Evolutionary conservation across 2,329 filamentous ascomycete species (phyloP).

Genomic region (Fusarium mangiferae): DNA sequence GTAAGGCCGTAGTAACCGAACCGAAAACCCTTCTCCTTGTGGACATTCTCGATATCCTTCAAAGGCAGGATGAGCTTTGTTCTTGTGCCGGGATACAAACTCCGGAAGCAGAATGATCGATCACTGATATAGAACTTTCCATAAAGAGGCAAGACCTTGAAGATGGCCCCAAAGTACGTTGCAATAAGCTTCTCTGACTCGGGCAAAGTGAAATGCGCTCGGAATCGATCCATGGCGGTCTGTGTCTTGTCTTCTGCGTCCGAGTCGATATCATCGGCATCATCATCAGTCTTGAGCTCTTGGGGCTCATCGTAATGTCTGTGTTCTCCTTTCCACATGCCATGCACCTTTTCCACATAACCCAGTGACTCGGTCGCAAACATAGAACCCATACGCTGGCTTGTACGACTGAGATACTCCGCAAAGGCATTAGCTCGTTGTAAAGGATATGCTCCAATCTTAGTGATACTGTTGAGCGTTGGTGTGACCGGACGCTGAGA

Average conservation of each 20-base stretch:
- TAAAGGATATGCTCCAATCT: conserved; percentile 78
- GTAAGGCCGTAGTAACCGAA: conserved; percentile 92
- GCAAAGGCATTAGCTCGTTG: conserved; percentile 86
- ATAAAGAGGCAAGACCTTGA: conserved; percentile 89
- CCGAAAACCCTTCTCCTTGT: conserved; percentile 94
- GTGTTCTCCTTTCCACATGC: conserved; percentile 93
- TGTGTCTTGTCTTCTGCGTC: conserved; percentile 73
- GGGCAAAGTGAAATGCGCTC: conserved; percentile 90
- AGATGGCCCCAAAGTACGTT: conserved; percentile 91
- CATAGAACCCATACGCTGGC: conserved; percentile 82
- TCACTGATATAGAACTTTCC: conserved; percentile 97
- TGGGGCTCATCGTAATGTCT: conserved; percentile 82
- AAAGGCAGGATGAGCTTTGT: conserved; percentile 94
- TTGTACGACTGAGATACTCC: conserved; percentile 81
- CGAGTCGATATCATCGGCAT: conserved; percentile 59
- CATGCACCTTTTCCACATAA: conserved; percentile 95
- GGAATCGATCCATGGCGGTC: conserved; percentile 81
- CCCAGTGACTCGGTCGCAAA: conserved; percentile 93
- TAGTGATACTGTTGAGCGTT: conserved; percentile 63
- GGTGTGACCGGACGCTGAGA: conserved; percentile 49
- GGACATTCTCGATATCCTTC: conserved; percentile 90
- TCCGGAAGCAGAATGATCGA: conserved; percentile 90
- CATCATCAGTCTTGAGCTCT: conserved; percentile 62
- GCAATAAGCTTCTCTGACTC: conserved; percentile 84
- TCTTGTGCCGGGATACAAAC: conserved; percentile 85